These are phyloP conservation scores for Colletotrichum theobromicola DNA, from an alignment of 2,329 filamentous ascomycete species.

Conservation along the genomic window DNA sequence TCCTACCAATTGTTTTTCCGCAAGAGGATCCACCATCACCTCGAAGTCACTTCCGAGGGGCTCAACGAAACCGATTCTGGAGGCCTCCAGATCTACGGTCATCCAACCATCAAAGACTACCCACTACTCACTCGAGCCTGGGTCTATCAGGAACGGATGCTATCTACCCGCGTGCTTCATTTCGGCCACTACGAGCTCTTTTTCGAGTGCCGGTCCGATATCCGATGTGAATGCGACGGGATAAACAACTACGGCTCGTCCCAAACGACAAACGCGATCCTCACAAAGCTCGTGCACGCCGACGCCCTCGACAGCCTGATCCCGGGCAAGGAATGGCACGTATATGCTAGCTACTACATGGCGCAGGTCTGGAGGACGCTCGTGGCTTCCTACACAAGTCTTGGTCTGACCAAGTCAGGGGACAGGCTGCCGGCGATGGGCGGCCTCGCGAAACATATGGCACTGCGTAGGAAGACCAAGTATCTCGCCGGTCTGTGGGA, in stretches of 20 bases:
- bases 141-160: constrained; percentile 32
- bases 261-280: background rate
- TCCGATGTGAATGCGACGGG: background rate
- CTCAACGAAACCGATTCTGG: background rate
- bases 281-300: background rate
- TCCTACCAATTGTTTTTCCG: background rate
- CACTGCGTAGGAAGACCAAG: background rate
- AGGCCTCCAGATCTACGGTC: background rate
- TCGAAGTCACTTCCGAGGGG: background rate
- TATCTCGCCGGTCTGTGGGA: constrained; percentile 18
- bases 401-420: background rate
- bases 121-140: constrained; percentile 25
- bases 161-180: constrained; percentile 30
- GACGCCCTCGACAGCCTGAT: background rate
- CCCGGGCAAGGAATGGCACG: background rate
- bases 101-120: background rate
- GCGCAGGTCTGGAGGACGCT: constrained; percentile 16
- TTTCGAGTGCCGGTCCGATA: background rate
- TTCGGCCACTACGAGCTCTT: constrained; percentile 17
- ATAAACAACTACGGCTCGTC: background rate
- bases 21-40: background rate
- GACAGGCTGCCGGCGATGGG: constrained; percentile 15
- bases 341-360: background rate
- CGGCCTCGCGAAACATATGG: constrained; percentile 16
- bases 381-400: background rate